Conservation (phyloP, 495 filamentous ascomycete genomes). For the Podospora anserina region DNA sequence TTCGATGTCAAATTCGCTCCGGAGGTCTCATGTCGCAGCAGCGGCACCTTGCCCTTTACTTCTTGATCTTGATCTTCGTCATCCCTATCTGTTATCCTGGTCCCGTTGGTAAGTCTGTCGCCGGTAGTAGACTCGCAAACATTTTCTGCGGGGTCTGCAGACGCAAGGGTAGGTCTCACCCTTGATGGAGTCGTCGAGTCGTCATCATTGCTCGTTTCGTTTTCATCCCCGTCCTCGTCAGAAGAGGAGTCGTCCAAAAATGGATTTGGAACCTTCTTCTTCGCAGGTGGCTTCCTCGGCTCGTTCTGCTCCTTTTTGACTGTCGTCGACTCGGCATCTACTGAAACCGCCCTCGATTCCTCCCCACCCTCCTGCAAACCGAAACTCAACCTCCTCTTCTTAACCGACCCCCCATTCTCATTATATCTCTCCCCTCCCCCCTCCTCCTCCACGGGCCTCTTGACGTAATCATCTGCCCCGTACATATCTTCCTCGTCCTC, state of each 20-base stretch:
- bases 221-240: slow-evolving; percentile 14
- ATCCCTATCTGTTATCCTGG: slow-evolving; percentile 11
- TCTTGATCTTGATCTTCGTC: background rate
- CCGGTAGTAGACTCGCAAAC: background rate
- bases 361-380: background rate
- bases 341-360: background rate
- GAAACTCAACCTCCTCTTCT: slow-evolving; percentile 42
- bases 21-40: slow-evolving; percentile 26
- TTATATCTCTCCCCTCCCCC: slow-evolving; percentile 48
- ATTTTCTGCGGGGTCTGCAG: background rate
- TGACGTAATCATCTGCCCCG: background rate
- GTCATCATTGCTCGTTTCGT: slow-evolving; percentile 14
- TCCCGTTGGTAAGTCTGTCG: slow-evolving; percentile 24
- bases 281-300: background rate
- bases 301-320: background rate
- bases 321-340: background rate
- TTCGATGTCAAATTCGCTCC: slow-evolving; percentile 3
- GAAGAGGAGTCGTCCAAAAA: slow-evolving; percentile 33
- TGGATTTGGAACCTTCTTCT: slow-evolving; percentile 21
- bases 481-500: slow-evolving; percentile 18
- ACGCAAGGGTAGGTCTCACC: slow-evolving; percentile 18
- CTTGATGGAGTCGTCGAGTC: slow-evolving; percentile 14
- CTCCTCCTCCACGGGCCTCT: slow-evolving; percentile 27
- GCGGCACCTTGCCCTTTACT: slow-evolving; percentile 3
- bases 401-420: slow-evolving; percentile 44